Base-by-base conservation (phyloP, 2,329 filamentous ascomycete genomes). In the Fusarium luffae region DNA sequence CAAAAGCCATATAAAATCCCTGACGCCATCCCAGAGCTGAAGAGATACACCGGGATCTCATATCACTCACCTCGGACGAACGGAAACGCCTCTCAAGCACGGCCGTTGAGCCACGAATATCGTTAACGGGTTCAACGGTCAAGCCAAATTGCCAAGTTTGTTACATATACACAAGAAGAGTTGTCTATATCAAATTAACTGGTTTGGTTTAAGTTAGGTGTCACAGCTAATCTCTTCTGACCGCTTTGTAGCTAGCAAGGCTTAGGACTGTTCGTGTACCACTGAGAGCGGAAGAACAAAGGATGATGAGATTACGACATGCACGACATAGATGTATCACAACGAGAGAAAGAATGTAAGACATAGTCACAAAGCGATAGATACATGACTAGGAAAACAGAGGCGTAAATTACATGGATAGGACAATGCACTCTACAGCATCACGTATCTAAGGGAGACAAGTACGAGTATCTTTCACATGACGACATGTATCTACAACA, bases 21-120 rank as follows among this genome's bases (percentile, higher is more conserved):
- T 54, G 21, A 50, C 60, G 44, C 32, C 52, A 59, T 27, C 10
- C 27, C 25, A n/a, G n/a, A n/a, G 52, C 51, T 13, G n/a, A 41
- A 32, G 4, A 41, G 16, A 11, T 5, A 23, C 34, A 7, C 40
- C 30, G 5, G 30, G 47, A 30, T 41, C 42, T 34, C 8, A 16
- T 21, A 48, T 54, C 32, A 19, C 48, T 50, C 42, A n/a, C 44
- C 44, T 49, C 54, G 63, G 67, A 41, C 67, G 46, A 70, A 40
- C 54, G 54, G 58, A 32, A 50, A 44, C 43, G 54, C 30, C 19
- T 41, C 43, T 32, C 32, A 44, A 30, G 49, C 49, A 41, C 49
- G 23, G 34, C n/a, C 18, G 21, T 52, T 25, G 25, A 52, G 30
- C 32, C n/a, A 40, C 18, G 2, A 30, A 13, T 3, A 12, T 21